Conservation (phyloP, 768 basidiomycete species). For the Boletus pseudopeckii region DNA sequence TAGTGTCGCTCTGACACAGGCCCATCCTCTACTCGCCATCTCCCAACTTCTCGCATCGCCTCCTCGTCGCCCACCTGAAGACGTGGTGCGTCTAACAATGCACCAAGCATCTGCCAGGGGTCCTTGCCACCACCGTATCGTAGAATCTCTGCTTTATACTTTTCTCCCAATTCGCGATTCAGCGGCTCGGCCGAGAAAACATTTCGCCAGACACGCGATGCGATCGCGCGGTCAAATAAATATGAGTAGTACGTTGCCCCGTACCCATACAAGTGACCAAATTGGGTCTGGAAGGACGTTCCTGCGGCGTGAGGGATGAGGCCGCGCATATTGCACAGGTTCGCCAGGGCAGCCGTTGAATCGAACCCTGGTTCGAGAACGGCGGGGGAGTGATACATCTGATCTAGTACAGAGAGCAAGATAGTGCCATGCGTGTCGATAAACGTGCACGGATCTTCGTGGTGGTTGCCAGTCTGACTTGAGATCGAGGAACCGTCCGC, state of each 20-base stretch:
- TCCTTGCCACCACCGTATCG: slow-evolving; percentile 85
- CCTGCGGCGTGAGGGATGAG: slow-evolving; percentile 80
- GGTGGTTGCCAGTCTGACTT: slow-evolving; percentile 57
- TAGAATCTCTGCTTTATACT: slow-evolving; percentile 72
- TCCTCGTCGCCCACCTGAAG: slow-evolving; percentile 69
- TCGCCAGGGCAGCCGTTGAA: slow-evolving; percentile 64
- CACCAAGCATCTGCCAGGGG: slow-evolving; percentile 90
- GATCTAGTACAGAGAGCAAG: slow-evolving; percentile 84
- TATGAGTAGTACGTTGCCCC: slow-evolving; percentile 99
- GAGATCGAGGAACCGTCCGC: slow-evolving; percentile 42
- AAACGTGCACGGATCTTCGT: slow-evolving; percentile 70
- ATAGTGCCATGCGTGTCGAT: slow-evolving; percentile 94
- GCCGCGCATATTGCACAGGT: slow-evolving; percentile 64
- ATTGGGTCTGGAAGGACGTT: slow-evolving; percentile 94
- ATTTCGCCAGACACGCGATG: slow-evolving; percentile 82
- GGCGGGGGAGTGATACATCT: slow-evolving; percentile 78
- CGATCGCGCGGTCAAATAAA: slow-evolving; percentile 93
- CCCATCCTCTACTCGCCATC: slow-evolving; percentile 83
- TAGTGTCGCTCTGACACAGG: slow-evolving; percentile 60
- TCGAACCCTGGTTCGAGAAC: slow-evolving; percentile 58
- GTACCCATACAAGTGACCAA: slow-evolving; percentile 93
- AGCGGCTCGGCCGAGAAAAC: slow-evolving; percentile 71
- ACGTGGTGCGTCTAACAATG: slow-evolving; percentile 58
- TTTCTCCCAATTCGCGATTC: slow-evolving; percentile 72
- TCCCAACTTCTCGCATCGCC: slow-evolving; percentile 88